Percentiles rank a stretch among this genome's conserved stretches.
These are phyloP conservation scores for Guyanaporus albipodus DNA, from an alignment of 768 basidiomycete species.

Conservation along the genomic window DNA sequence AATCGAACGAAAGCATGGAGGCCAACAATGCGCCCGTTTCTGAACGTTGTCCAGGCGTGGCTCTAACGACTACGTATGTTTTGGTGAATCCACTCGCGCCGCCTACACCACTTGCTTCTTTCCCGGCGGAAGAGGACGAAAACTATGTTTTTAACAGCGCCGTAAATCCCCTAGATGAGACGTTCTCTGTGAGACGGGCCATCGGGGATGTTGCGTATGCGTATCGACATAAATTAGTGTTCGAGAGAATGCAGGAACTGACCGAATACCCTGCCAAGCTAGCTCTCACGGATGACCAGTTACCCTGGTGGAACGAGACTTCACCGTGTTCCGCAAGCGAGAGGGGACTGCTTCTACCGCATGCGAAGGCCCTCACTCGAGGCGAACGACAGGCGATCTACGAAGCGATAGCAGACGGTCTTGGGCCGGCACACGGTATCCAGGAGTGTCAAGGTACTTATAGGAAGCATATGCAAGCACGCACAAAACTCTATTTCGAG, in stretches of 20 bases:
- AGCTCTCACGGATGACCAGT: constrained; percentile 8
- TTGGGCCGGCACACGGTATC: constrained; percentile 44
- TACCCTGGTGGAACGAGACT: constrained; percentile 10
- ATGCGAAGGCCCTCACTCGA: constrained; percentile 33
- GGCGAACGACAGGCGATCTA: constrained; percentile 52
- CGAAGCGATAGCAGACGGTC: constrained; percentile 44
- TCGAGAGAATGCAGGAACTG: constrained; percentile 28
- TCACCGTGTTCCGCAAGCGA: constrained; percentile 21
- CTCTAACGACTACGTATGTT: constrained; percentile 11
- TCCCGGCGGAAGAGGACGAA: constrained; percentile 5
- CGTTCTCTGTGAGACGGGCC: constrained; percentile 25
- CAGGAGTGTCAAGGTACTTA: constrained; percentile 53
- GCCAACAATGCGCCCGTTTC: constrained; percentile 1
- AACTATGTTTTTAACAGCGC: constrained; percentile 13
- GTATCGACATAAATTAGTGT: constrained; percentile 23
- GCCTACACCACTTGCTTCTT: background rate
- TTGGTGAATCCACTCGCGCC: constrained; percentile 29
- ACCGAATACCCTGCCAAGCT: constrained; percentile 12
- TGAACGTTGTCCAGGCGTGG: constrained; percentile 7
- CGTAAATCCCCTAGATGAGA: constrained; percentile 22
- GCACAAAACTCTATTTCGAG: constrained; percentile 45
- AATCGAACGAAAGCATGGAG: constrained; percentile 8
- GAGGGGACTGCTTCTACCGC: constrained; percentile 14
- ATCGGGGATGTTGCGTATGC: constrained; percentile 30
- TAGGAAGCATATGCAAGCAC: constrained; percentile 47